Base-by-base conservation (phyloP, 2,329 filamentous ascomycete species). In the Fusarium pseudonygamai region DNA sequence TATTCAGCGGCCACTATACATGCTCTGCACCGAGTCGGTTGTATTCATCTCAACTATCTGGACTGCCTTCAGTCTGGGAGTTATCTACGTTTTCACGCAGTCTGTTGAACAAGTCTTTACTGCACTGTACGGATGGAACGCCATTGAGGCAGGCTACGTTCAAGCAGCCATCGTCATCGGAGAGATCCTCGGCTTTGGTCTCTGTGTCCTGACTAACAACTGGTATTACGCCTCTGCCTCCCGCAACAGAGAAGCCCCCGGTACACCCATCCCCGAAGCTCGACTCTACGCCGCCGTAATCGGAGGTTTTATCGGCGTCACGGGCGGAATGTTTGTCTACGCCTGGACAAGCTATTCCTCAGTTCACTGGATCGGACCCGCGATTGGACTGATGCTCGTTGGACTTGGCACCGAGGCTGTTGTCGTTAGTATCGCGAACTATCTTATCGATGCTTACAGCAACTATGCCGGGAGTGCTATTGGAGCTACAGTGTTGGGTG, bases 141-240 rank as follows among this genome's bases (percentile, higher is more conserved):
- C 71, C 0, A 37, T 71, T 0, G 52, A 73, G 10, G 57, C 65
- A 2, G 69, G 71, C 0, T 73, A 73, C 5, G 69, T 73, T 1
- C 71, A 73, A 28, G 53, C 52, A 2, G 62, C 71, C 5, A 62
- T 73, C 15, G 71, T 71, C 3, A 52, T 73, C 8, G 71, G 71
- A 4, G 71, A 73, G 15, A 50, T 73, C 1, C 58, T 73, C 3
- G 71, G 69, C 1, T 73, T 69, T 15, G 52, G 57, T 2, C 37
- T 73, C 0, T 73, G 71, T 12, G 30, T 63, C 7, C 7, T 62
- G 1, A 73, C 71, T 1, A 66, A 73, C 3, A 60, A 66, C 6
- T 73, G 69, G 71, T 73, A 73, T n/a, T 71, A 73, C 8, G 58
- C 70, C 12, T 73, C 71, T n/a, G 66, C 70, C 1, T 67, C 66